Evolutionary conservation across 495 filamentous ascomycete species (phyloP), one percentile per base, ranked within the genome.

Genomic region (Pseudotulostoma volvatum): DNA sequence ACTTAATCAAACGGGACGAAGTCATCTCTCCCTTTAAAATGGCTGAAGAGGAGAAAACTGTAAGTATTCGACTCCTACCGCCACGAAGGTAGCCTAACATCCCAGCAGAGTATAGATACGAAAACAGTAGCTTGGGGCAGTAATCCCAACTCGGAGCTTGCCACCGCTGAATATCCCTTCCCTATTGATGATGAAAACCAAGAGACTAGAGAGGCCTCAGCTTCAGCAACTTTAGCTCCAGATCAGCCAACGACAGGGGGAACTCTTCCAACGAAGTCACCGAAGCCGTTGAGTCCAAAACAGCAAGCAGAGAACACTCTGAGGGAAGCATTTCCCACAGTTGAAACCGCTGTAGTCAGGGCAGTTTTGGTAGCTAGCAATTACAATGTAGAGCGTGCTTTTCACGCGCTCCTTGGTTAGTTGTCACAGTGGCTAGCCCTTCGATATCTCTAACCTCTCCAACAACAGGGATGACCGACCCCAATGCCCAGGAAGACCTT

Each of bases 351-450:
- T 16, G 85, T 99, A 14, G 72, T 96, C 50, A 92, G 79, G 57
- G 90, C 90, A 11, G 82, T 97, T 7, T 61, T 99, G 40, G 62
- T 65, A 9, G 90, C 90, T 7, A 94, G 88, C 55, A 71, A 78
- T 44, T 90, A 84, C 32, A 73, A 78, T 47, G 75, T 99, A 32
- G 90, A 99, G 53, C 82, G 85, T 9, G 90, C 90, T 30, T 96
- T 96, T 64, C 90, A 94, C 62, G 90, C 92, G 18, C 73, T 99
- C 5, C 68, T 97, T 17, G 79, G 84, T 84, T 60, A 40, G 72
- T 41, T 25, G 31, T 7, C 18, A 7, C 49, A 33, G 15, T 9
- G 8, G 18, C 15, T 25, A 28, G 16, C 9, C 9, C 18, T 34
- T 11, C 17, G 4, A n/a, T 20, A 11, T 31, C n/a, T 20, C 37